A percentile compares a stretch with the other conserved stretches of the same genome.
phyloP scores from a whole-genome alignment of 2,329 filamentous ascomycete species.

The Calonectria pauciramosa region DNA sequence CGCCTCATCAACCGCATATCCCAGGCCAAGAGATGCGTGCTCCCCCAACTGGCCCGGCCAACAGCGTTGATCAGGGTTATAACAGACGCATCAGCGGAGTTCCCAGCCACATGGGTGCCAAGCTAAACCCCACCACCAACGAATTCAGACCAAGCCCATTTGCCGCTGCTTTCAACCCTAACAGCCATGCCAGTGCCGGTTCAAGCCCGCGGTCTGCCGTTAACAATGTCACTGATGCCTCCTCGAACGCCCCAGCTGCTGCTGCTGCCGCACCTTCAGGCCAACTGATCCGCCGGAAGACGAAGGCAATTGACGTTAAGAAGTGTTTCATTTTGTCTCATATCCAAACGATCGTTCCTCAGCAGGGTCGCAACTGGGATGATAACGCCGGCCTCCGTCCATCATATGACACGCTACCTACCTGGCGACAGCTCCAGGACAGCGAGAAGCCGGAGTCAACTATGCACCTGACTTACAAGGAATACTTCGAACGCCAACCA shows the following conservation, averaged over 20 bases:
- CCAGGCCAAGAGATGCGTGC: slow-evolving; percentile 75
- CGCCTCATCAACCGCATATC: slow-evolving; percentile 61
- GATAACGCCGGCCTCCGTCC: slow-evolving; percentile 87
- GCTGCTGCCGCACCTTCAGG: slow-evolving; percentile 43
- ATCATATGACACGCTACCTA: slow-evolving; percentile 86
- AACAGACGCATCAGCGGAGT: slow-evolving; percentile 66
- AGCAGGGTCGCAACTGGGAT: slow-evolving; percentile 73
- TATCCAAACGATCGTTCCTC: slow-evolving; percentile 67
- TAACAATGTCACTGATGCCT: slow-evolving; percentile 60
- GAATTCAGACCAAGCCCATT: slow-evolving; percentile 91
- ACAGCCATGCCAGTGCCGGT: slow-evolving; percentile 71
- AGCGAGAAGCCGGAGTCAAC: slow-evolving; percentile 79
- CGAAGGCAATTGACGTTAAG: slow-evolving; percentile 77
- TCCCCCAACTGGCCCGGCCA: slow-evolving; percentile 81
- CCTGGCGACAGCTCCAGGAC: slow-evolving; percentile 81
- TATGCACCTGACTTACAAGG: slow-evolving; percentile 77
- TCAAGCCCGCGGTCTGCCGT: slow-evolving; percentile 79
- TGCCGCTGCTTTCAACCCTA: slow-evolving; percentile 85
- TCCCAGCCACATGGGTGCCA: slow-evolving; percentile 65
- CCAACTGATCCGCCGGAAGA: slow-evolving; percentile 78
- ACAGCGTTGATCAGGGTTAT: slow-evolving; percentile 66
- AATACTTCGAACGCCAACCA: slow-evolving; percentile 81
- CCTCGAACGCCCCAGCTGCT: slow-evolving; percentile 32
- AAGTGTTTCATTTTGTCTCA: slow-evolving; percentile 72
- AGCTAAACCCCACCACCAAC: slow-evolving; percentile 75